These are phyloP conservation scores for Urtica urens DNA, from an alignment of 306 rosid species.

Conservation along the genomic window DNA sequence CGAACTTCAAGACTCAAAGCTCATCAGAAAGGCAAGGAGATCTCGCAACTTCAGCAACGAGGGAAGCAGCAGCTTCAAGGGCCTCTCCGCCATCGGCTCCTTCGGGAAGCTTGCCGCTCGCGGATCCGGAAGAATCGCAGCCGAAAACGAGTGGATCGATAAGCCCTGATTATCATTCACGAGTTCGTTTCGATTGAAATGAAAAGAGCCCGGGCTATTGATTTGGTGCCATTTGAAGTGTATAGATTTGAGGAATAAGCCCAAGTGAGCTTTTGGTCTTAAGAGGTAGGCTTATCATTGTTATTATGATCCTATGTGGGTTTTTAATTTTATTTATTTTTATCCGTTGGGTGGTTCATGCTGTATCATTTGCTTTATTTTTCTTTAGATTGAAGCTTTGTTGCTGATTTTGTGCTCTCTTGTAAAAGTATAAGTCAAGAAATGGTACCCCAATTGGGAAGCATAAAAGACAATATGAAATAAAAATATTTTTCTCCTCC, in stretches of 20 bases:
- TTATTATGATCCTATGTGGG: constrained; percentile 19
- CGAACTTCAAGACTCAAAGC: constrained; percentile 47
- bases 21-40: constrained; percentile 47
- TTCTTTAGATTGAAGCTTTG: constrained; percentile 35
- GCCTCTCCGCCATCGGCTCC: constrained; percentile 47
- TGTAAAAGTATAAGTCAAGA: not conserved
- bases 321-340: no score
- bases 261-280: not conserved
- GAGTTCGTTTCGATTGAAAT: not conserved
- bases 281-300: constrained; percentile 21
- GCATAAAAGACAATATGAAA: constrained; percentile 10
- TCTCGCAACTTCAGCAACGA: constrained; percentile 51
- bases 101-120: constrained; percentile 65
- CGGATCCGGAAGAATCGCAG: constrained; percentile 53
- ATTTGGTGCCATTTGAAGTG: constrained; percentile 27
- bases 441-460: not conserved
- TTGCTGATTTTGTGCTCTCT: constrained; percentile 33
- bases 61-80: constrained; percentile 81
- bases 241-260: constrained; percentile 38
- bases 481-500: constrained; percentile 24
- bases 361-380: constrained; percentile 36
- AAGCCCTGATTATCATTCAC: constrained; percentile 27
- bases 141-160: constrained; percentile 60
- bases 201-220: constrained; percentile 12
- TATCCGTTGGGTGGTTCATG: constrained; percentile 26